Evolutionary conservation across 768 basidiomycete genomes (phyloP).

Genomic region (Mycena latifolia): DNA sequence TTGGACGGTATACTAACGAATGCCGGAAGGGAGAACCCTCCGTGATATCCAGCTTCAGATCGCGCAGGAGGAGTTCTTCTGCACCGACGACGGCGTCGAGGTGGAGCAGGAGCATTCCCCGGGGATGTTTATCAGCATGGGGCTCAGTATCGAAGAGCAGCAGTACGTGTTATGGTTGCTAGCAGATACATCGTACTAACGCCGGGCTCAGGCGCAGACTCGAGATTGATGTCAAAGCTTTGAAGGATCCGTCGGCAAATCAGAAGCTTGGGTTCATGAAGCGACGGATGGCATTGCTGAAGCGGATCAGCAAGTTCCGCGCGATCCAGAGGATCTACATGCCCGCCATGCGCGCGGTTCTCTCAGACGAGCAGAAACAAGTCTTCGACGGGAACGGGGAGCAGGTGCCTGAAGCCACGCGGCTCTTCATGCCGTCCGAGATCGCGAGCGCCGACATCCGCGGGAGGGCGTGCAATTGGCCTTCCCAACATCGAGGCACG

Average conservation of each 20-base stretch:
- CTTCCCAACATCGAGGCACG: constrained; percentile 1
- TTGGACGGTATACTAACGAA: neutral
- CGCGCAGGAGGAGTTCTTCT: constrained; percentile 6
- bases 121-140: constrained; percentile 5
- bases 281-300: neutral
- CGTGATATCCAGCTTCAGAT: constrained; percentile 16
- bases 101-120: constrained; percentile 14
- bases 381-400: constrained; percentile 6
- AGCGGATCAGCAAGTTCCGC: neutral
- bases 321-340: neutral
- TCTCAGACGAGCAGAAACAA: neutral
- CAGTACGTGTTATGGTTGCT: neutral
- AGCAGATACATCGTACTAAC: neutral
- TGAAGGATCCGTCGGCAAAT: neutral
- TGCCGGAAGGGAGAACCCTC: neutral
- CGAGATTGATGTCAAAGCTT: neutral
- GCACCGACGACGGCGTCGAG: constrained; percentile 15
- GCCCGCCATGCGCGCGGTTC: neutral
- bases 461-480: neutral
- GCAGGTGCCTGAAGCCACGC: neutral
- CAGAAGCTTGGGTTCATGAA: constrained; percentile 3
- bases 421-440: constrained; percentile 12
- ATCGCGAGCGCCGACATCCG: neutral
- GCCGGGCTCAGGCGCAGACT: neutral
- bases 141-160: neutral